phyloP scores from a whole-genome alignment of 2,329 filamentous ascomycete species.

The Nothopassalora personata region DNA sequence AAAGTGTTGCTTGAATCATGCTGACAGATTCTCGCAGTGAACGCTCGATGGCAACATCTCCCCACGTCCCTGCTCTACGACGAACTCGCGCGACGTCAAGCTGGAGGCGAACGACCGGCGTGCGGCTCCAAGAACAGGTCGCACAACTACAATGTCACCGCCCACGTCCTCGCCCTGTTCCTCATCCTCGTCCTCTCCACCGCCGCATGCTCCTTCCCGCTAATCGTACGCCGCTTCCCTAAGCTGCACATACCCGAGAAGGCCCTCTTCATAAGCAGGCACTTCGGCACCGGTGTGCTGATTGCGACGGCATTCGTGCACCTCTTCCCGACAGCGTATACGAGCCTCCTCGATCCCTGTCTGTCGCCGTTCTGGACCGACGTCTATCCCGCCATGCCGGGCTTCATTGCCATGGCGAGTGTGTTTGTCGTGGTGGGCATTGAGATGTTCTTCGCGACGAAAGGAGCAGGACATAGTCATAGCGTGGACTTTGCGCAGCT shows the following conservation, averaged over 20 bases:
- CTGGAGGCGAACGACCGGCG: constrained; percentile 40
- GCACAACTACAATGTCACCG: constrained; percentile 50
- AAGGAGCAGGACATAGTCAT: constrained; percentile 57
- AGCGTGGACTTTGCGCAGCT: constrained; percentile 34
- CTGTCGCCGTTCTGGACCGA: constrained; percentile 74
- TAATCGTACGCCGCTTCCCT: constrained; percentile 56
- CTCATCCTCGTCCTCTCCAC: constrained; percentile 54
- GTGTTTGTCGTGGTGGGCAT: constrained; percentile 78
- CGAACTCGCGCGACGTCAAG: constrained; percentile 47
- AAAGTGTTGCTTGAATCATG: neutral
- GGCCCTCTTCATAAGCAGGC: constrained; percentile 55
- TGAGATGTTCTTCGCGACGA: constrained; percentile 82
- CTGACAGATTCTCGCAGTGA: constrained; percentile 16
- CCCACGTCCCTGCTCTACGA: constrained; percentile 43
- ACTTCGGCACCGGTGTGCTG: constrained; percentile 54
- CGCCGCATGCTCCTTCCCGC: constrained; percentile 56
- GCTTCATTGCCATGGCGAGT: constrained; percentile 74
- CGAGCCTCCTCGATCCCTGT: constrained; percentile 57
- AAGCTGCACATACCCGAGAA: constrained; percentile 54
- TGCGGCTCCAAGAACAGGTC: constrained; percentile 48
- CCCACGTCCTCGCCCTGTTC: constrained; percentile 55
- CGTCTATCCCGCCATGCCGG: constrained; percentile 73
- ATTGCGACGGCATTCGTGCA: constrained; percentile 56
- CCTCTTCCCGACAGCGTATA: constrained; percentile 59
- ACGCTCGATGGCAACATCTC: constrained; percentile 34